Evolutionary conservation across 371 early-diverging fungal genomes (phyloP).

Genomic region (Mucor mucedo): DNA sequence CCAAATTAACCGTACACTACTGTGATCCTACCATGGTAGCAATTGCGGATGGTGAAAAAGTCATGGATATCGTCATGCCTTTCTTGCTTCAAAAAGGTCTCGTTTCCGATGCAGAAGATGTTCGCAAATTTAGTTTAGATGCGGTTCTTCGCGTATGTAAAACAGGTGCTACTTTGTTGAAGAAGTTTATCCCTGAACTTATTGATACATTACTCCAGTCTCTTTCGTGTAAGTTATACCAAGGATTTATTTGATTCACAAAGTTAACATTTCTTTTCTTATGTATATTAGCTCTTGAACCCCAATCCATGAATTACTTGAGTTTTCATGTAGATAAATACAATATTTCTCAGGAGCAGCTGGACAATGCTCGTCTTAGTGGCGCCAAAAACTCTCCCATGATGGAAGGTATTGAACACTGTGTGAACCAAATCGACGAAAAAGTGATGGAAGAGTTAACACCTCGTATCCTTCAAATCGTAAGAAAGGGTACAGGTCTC

Average conservation of each 20-base stretch:
- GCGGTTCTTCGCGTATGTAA: constrained; percentile 85
- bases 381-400: constrained; percentile 79
- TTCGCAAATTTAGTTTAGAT: constrained; percentile 81
- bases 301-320: constrained; percentile 78
- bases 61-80: constrained; percentile 82
- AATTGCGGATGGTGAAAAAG: constrained; percentile 65
- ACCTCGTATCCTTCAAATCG: constrained; percentile 70
- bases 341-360: constrained; percentile 85
- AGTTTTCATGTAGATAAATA: constrained; percentile 91
- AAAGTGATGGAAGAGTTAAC: constrained; percentile 67
- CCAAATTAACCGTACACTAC: constrained; percentile 80
- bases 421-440: constrained; percentile 79
- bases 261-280: neutral
- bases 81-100: constrained; percentile 86
- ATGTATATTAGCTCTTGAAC: constrained; percentile 50
- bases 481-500: constrained; percentile 86
- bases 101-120: constrained; percentile 86
- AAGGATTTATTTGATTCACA: too few species aligned
- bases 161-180: constrained; percentile 73
- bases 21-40: constrained; percentile 77
- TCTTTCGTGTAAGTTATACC: constrained; percentile 64
- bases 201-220: constrained; percentile 80
- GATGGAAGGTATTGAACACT: constrained; percentile 85
- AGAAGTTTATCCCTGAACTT: constrained; percentile 75
- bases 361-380: constrained; percentile 76